Conservation (phyloP, 225 moss, liverwort and hornwort species). For the Lunularia cruciata region DNA sequence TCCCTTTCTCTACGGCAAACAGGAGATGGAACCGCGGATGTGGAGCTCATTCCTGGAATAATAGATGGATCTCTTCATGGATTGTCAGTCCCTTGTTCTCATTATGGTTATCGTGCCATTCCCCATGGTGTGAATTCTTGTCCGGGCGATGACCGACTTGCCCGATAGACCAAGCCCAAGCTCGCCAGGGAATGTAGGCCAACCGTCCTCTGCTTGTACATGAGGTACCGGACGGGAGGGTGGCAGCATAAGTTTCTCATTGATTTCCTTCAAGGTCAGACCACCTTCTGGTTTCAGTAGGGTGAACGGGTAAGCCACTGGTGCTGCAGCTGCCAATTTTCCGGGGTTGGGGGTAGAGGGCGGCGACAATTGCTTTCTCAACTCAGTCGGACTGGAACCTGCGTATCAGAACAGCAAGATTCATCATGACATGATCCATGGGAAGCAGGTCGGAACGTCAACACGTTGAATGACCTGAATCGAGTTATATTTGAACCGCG, state of each 20-base stretch:
- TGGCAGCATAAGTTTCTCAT: constrained; percentile 61
- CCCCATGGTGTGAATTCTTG: constrained; percentile 83
- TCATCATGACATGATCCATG: background rate
- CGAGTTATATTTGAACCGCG: no score
- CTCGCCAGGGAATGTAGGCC: constrained; percentile 37
- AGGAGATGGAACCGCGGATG: no score
- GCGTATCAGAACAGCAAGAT: background rate
- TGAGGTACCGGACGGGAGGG: constrained; percentile 54
- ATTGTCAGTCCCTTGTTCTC: constrained; percentile 68
- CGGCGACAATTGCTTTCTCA: constrained; percentile 19
- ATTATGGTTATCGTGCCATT: constrained; percentile 82
- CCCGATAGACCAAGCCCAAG: constrained; percentile 69
- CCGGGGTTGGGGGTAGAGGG: background rate
- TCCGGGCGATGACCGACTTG: constrained; percentile 72
- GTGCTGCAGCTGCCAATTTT: constrained; percentile 35
- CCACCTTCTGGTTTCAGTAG: constrained; percentile 80
- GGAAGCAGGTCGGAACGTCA: background rate
- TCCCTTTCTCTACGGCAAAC: background rate
- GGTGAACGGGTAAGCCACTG: constrained; percentile 69
- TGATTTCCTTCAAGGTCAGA: constrained; percentile 75
- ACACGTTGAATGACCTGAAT: no score
- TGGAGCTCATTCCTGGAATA: background rate
- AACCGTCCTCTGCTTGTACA: constrained; percentile 41
- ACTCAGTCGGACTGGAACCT: constrained; percentile 26
- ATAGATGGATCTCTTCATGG: background rate